A percentile compares a stretch with the other conserved stretches of the same genome.
phyloP scores from a whole-genome alignment of 2,329 filamentous ascomycete genomes.

The Diplodia sapinea region DNA sequence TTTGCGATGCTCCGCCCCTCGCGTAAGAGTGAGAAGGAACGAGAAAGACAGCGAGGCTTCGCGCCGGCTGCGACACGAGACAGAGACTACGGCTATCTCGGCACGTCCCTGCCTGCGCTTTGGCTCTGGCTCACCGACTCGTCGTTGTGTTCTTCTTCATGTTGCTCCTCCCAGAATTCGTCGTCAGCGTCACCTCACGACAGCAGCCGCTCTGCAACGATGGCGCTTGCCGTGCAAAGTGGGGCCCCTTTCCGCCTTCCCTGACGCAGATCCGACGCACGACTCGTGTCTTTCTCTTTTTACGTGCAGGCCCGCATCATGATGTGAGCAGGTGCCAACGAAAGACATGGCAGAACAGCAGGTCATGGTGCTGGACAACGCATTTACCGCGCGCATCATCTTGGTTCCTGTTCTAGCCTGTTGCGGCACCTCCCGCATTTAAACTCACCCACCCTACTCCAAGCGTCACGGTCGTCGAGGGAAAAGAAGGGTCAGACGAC shows the following conservation, averaged over 20 bases:
- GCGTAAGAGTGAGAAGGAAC: neutral
- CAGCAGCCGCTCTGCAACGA: neutral
- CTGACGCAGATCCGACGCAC: slow-evolving; percentile 13
- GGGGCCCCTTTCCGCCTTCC: neutral
- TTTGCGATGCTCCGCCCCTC: neutral
- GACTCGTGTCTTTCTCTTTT: neutral
- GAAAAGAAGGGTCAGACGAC: neutral
- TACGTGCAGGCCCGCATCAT: slow-evolving; percentile 13
- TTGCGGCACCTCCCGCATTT: slow-evolving; percentile 4
- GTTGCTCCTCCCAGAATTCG: neutral
- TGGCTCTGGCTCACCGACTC: neutral
- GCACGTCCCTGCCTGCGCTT: neutral
- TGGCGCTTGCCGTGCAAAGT: neutral
- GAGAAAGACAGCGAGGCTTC: neutral
- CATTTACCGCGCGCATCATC: neutral
- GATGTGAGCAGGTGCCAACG: neutral
- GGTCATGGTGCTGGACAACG: neutral
- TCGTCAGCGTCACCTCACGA: neutral
- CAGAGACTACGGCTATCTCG: too few species aligned
- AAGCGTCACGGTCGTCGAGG: neutral
- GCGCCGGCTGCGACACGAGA: too few species aligned
- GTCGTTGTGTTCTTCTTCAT: neutral
- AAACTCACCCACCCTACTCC: neutral
- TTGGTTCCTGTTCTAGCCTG: neutral
- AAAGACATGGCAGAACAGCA: neutral